Percentiles rank a stretch among this genome's conserved stretches.
Conservation (phyloP, 306 rosid species). For the Chamaecrista fasciculata region DNA sequence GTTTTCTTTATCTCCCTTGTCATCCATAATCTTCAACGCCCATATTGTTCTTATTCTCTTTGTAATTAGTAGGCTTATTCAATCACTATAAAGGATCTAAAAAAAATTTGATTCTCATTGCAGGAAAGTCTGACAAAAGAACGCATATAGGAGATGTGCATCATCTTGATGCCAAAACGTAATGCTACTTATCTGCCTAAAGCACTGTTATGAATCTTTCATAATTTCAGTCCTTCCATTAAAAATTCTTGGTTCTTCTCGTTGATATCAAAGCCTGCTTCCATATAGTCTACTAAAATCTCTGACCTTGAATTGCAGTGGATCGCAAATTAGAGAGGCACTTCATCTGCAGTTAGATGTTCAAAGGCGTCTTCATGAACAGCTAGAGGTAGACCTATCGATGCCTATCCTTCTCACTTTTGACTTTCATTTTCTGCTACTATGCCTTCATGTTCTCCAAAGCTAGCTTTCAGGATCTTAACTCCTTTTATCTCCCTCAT, state of each 20-base stretch:
- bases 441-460: not conserved
- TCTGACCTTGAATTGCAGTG: slow-evolving; percentile 46
- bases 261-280: not conserved
- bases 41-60: not conserved
- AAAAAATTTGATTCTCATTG: slow-evolving; percentile 29
- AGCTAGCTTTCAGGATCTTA: not conserved
- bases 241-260: slow-evolving; percentile 4
- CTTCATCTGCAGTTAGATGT: slow-evolving; percentile 84
- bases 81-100: slow-evolving; percentile 13
- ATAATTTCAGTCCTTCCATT: not conserved
- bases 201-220: not conserved
- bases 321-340: slow-evolving; percentile 77
- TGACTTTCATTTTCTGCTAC: not conserved
- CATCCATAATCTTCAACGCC: not conserved
- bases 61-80: slow-evolving; percentile 1
- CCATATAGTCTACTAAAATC: not conserved
- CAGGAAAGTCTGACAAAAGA: slow-evolving; percentile 74
- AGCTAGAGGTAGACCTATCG: slow-evolving; percentile 62
- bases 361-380: slow-evolving; percentile 89
- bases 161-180: slow-evolving; percentile 65
- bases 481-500: not conserved
- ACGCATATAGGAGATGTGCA: slow-evolving; percentile 35
- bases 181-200: slow-evolving; percentile 23
- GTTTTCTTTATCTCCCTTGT: not conserved
- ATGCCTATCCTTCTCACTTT: not conserved